Evolutionary conservation across 1,284 basidiomycete species (phyloP).

Genomic region (Ceratobasidium papillatum): DNA sequence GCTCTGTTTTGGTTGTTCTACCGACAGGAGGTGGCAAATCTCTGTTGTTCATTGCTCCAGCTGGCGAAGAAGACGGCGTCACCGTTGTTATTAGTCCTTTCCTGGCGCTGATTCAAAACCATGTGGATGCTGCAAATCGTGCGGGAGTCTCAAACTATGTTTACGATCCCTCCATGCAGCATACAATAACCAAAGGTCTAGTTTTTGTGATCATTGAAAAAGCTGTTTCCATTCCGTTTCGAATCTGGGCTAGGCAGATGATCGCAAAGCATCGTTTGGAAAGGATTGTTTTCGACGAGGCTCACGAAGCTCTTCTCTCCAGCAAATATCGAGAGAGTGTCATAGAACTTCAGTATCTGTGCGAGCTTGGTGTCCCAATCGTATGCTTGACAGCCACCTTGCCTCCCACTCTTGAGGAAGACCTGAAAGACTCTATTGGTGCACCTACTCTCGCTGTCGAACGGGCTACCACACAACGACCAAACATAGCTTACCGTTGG

Average conservation of each 20-base stretch:
- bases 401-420: background rate
- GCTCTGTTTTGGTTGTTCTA: background rate
- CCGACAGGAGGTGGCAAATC: constrained; percentile 14
- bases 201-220: background rate
- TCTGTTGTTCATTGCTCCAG: background rate
- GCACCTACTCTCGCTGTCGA: background rate
- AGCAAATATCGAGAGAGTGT: background rate
- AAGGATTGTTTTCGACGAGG: constrained; percentile 17
- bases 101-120: background rate
- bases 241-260: background rate
- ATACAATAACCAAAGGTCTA: background rate
- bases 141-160: background rate
- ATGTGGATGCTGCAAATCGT: background rate
- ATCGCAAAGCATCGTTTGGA: background rate
- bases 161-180: background rate
- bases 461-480: constrained; percentile 6
- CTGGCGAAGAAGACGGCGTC: background rate
- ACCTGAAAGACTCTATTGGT: background rate
- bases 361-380: background rate
- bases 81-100: constrained; percentile 6
- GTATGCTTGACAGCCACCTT: background rate
- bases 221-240: background rate
- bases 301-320: background rate
- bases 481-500: background rate
- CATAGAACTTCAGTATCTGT: background rate